Evolutionary conservation across 306 rosid genomes (phyloP), one percentile per base, ranked within the genome.

Genomic region (Cucurbita moschata): DNA sequence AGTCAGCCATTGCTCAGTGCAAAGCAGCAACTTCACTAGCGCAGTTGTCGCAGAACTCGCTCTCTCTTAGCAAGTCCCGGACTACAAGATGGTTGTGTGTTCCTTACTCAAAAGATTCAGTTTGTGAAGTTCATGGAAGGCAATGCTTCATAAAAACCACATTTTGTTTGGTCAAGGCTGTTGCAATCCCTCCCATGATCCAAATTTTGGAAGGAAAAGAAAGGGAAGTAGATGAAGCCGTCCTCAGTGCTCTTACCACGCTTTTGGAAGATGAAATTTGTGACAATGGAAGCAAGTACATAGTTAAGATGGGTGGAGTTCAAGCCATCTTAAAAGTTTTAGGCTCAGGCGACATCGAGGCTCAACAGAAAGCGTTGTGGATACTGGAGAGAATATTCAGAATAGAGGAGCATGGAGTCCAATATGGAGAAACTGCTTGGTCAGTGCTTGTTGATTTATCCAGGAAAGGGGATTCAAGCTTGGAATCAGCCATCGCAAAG

Each of bases 361-460:
- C 88, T 65, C 89, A 87, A 84, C 91, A 90, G 82, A 92, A 83
- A 77, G 96, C 91, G 44, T 65, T 92, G 13, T 86, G 96, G 96
- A 87, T 92, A 58, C 76, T 92, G 78, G 96, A 90, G 84, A 87
- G 90, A 80, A 83, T 92, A 78, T 92, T 92, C 73, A 82, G 75
- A 76, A 77, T 79, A 74, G 85, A 87, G 21, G 96, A 90, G 68
- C 79, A 74, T 52, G 86, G 88, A 82, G 80, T 77, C 6, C 62
- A 80, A 26, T 88, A 87, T 78, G 90, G 93, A 46, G 86, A 79
- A 79, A 81, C 87, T 66, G 89, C 96, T 75, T 96, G 88, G 77
- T 88, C 73, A 65, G 86, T 90, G 74, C 98, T 92, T 43, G 87
- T 92, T 80, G 96, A 90, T 85, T 78, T 92, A 44, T 92, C 96